These are phyloP conservation scores for Boletus rubropictus DNA, from an alignment of 768 basidiomycete species.

Conservation along the genomic window DNA sequence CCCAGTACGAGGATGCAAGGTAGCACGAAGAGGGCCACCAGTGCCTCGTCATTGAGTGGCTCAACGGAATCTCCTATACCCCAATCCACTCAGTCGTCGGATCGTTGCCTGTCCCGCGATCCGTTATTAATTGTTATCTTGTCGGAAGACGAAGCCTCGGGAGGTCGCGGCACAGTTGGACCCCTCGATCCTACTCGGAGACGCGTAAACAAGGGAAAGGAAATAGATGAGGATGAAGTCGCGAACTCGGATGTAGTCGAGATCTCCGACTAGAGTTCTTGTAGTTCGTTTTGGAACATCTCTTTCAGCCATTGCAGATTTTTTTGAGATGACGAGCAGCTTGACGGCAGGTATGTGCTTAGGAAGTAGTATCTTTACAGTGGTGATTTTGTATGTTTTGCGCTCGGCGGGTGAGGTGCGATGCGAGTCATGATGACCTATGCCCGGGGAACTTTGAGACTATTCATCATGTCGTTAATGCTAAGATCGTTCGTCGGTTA, in stretches of 20 bases:
- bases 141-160: constrained; percentile 15
- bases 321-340: not conserved
- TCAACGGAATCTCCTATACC: constrained; percentile 11
- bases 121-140: constrained; percentile 21
- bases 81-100: constrained; percentile 16
- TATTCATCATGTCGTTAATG: not conserved
- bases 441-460: not conserved
- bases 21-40: constrained; percentile 3
- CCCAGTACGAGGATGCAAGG: constrained; percentile 9
- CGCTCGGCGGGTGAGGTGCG: not conserved
- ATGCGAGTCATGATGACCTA: not conserved
- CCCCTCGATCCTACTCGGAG: constrained; percentile 7
- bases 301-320: not conserved
- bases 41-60: constrained; percentile 12
- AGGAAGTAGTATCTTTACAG: too few species aligned
- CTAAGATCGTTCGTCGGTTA: constrained; percentile 6
- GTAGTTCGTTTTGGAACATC: not conserved
- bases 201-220: constrained; percentile 2
- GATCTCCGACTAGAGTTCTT: constrained; percentile 34
- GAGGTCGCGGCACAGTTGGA: not conserved
- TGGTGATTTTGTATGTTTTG: not conserved
- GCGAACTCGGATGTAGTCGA: constrained; percentile 48
- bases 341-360: not conserved
- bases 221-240: constrained; percentile 33
- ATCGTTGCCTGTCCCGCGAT: constrained; percentile 14